Base-by-base conservation (phyloP, 148 eudicot species). In the Fagopyrum esculentum region DNA sequence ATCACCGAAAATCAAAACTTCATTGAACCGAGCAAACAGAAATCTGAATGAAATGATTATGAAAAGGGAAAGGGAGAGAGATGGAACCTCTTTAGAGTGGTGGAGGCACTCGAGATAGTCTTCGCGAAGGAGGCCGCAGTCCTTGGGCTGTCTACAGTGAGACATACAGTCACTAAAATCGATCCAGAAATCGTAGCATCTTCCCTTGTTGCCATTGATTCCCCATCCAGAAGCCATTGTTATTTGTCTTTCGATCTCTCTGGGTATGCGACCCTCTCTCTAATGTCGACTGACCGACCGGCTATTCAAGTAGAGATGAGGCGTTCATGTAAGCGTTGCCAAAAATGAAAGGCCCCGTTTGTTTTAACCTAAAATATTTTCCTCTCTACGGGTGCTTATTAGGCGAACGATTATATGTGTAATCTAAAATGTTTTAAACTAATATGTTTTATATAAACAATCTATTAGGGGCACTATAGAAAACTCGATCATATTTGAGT, bases 81-180 rank as follows among this genome's bases (percentile, higher is more conserved):
- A 68, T 3, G 6, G 54, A 46, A 92, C 97, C 93, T 95, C 98
- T 89, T 95, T 91, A 75, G 97, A 86, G 78, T 95, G 98, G 84
- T 92, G 98, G 66, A 95, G 98, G 57, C 98, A 95, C 85, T 95
- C 97, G 64, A 95, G 90, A 78, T 95, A 95, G 80, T 95, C 98
- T 87, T 95, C 97, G 43, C 97, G 87, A 78, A 95, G 97, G 72
- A 92, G 86, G 60, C 83, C 73, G 44, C 97, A 95, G 49, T 92
- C 97, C 73, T 89, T 89, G 64, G 97, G 98, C 74, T 90, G 85
- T 46, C 92, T 80, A 76, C 96, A 92, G 48, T 81, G 86, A 60
- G 98, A 95, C 98, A 95, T 95, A 79, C 97, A 92, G 43, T 92
- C 98, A 71, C 92, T 92, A 84, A 95, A 95, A 40, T 95, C 98